Evolutionary conservation across 208 protist genomes (phyloP).

Genomic region (Crithidia bombi): DNA sequence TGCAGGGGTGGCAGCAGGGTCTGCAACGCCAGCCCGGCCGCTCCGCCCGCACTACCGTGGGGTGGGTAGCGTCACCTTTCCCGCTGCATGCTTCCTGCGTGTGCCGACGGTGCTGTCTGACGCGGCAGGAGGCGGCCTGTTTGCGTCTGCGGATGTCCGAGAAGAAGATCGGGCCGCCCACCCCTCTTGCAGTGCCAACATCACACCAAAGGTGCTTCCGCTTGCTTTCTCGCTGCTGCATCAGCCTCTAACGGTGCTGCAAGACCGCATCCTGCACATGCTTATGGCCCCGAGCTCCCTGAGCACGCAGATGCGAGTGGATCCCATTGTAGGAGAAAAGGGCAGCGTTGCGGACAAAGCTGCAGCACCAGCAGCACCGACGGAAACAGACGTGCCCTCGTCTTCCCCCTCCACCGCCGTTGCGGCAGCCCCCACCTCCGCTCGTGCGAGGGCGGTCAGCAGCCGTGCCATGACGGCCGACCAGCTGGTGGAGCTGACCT

Average conservation of each 20-base stretch:
- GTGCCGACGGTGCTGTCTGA: conserved; percentile 9
- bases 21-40: conserved; percentile 6
- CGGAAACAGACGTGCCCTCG: not conserved
- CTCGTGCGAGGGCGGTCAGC: conserved; percentile 10
- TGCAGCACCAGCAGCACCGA: not conserved
- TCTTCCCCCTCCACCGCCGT: not conserved
- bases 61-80: not conserved
- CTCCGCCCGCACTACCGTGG: conserved; percentile 17
- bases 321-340: conserved; percentile 46
- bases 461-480: not conserved
- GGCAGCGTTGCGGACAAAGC: conserved; percentile 3
- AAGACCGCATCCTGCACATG: conserved; percentile 33
- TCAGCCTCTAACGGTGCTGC: conserved; percentile 43
- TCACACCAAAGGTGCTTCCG: not conserved
- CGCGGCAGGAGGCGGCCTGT: not conserved
- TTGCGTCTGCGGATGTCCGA: not conserved
- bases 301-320: conserved; percentile 27
- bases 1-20: conserved; percentile 21
- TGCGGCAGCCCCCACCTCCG: conserved; percentile 2
- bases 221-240: conserved; percentile 33
- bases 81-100: not conserved
- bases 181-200: not conserved
- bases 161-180: not conserved
- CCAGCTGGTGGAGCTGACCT: conserved; percentile 38
- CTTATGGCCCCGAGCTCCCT: conserved; percentile 29